Percentiles rank a stretch among this genome's conserved stretches.
Evolutionary conservation across 83 land plant species (phyloP).

Genomic region (Thuja plicata): DNA sequence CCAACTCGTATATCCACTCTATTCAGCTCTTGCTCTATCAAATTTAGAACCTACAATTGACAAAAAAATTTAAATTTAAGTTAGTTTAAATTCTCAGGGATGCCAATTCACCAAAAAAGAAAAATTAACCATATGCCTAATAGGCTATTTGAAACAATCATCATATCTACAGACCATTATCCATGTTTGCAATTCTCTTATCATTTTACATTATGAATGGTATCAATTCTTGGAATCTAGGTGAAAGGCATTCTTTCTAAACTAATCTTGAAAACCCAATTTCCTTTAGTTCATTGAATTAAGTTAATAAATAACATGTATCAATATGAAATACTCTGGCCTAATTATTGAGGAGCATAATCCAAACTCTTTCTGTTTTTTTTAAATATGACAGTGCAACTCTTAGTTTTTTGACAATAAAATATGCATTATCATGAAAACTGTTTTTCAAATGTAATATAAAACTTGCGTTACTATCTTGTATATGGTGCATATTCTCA

Average conservation of each 20-base stretch:
- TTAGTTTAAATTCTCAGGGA: not conserved
- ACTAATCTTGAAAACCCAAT: not conserved
- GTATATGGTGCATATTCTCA: no score
- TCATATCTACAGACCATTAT: not conserved
- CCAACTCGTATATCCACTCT: slow-evolving; percentile 97
- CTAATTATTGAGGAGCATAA: no score
- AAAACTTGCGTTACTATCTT: no score
- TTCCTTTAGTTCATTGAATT: not conserved
- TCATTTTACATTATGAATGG: not conserved
- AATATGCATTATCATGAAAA: no score
- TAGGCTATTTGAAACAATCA: not conserved
- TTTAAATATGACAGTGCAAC: no score
- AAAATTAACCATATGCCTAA: not conserved
- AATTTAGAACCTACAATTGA: slow-evolving; percentile 74
- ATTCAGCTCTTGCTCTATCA: slow-evolving; percentile 92
- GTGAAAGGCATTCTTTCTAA: not conserved
- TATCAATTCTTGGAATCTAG: not conserved
- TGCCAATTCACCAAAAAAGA: not conserved
- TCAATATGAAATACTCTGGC: not conserved
- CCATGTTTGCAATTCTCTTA: not conserved
- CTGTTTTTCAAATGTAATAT: no score
- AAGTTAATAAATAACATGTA: not conserved
- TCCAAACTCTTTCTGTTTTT: no score
- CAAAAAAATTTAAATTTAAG: not conserved
- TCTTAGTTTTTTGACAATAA: no score